These are phyloP conservation scores for Penium margaritaceum DNA, from an alignment of 139 green algal species.

Conservation along the genomic window DNA sequence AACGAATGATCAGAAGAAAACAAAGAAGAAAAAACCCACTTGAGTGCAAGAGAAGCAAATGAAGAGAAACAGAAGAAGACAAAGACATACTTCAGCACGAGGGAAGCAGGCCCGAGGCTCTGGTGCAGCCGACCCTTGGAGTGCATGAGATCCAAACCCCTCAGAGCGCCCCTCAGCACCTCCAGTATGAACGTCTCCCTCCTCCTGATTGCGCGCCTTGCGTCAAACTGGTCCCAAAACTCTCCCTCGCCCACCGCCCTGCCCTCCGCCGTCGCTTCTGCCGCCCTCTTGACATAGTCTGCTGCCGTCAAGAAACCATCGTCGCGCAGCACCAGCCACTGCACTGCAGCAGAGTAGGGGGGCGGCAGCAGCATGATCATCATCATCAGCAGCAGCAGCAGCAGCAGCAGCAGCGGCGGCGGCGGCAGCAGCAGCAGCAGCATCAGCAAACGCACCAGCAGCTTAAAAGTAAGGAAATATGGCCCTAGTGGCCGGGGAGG, in stretches of 20 bases:
- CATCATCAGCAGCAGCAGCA: no score
- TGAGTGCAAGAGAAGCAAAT: no score
- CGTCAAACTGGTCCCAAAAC: slow-evolving; percentile 38
- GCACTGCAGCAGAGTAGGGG: not conserved
- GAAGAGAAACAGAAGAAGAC: no score
- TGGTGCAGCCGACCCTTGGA: slow-evolving; percentile 28
- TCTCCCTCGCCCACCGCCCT: slow-evolving; percentile 28
- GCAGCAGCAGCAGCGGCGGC: no score
- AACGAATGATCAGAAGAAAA: no score
- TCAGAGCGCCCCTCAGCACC: slow-evolving; percentile 24
- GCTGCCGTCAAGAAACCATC: slow-evolving; percentile 39
- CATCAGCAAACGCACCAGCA: no score
- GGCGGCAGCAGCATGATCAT: no score
- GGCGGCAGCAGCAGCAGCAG: no score
- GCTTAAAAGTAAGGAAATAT: no score
- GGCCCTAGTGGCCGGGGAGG: no score
- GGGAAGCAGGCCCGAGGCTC: slow-evolving; percentile 50
- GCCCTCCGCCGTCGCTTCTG: slow-evolving; percentile 21
- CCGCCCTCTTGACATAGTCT: slow-evolving; percentile 40
- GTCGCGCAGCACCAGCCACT: slow-evolving; percentile 47
- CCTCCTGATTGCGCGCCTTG: slow-evolving; percentile 10
- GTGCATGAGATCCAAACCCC: slow-evolving; percentile 57
- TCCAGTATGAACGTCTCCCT: slow-evolving; percentile 22
- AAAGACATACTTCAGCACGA: slow-evolving; percentile 52
- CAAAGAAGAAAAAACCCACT: no score